Percentiles rank a stretch among this genome's conserved stretches.
These are phyloP conservation scores for Ophiosphaerella narmari DNA, from an alignment of 2,329 filamentous ascomycete species.

Conservation along the genomic window DNA sequence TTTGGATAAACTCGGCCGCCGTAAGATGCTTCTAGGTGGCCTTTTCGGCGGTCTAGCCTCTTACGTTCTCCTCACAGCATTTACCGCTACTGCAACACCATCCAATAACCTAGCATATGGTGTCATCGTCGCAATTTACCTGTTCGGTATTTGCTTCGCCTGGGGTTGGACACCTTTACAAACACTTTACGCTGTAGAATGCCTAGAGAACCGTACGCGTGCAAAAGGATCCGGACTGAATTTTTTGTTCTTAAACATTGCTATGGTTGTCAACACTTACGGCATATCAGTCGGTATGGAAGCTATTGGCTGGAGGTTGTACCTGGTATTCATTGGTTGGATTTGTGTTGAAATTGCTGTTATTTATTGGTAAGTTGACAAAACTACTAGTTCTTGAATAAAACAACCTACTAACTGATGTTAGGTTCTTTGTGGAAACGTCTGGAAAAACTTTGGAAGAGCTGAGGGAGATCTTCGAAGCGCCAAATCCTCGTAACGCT, in stretches of 20 bases:
- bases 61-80: slow-evolving; percentile 45
- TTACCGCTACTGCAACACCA: slow-evolving; percentile 35
- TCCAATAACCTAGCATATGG: slow-evolving; percentile 41
- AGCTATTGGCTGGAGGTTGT: slow-evolving; percentile 39
- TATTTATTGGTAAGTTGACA: slow-evolving; percentile 21
- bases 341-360: slow-evolving; percentile 35
- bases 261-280: slow-evolving; percentile 42
- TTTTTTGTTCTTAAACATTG: slow-evolving; percentile 40
- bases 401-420: slow-evolving; percentile 2
- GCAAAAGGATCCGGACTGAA: slow-evolving; percentile 45
- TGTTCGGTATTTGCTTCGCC: slow-evolving; percentile 48
- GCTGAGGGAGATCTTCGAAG: slow-evolving; percentile 39
- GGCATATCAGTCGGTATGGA: slow-evolving; percentile 40
- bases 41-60: slow-evolving; percentile 40
- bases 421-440: slow-evolving; percentile 40
- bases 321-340: slow-evolving; percentile 40
- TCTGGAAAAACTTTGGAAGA: slow-evolving; percentile 41
- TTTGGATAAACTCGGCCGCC: slow-evolving; percentile 38
- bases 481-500: slow-evolving; percentile 32
- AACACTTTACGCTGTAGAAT: slow-evolving; percentile 47
- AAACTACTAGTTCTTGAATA: not conserved
- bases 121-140: slow-evolving; percentile 48
- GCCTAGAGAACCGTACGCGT: slow-evolving; percentile 46
- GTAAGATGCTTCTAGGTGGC: slow-evolving; percentile 46
- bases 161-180: slow-evolving; percentile 50